phyloP scores from a whole-genome alignment of 1,284 basidiomycete species.

The Tilletiopsis washingtonensis region DNA sequence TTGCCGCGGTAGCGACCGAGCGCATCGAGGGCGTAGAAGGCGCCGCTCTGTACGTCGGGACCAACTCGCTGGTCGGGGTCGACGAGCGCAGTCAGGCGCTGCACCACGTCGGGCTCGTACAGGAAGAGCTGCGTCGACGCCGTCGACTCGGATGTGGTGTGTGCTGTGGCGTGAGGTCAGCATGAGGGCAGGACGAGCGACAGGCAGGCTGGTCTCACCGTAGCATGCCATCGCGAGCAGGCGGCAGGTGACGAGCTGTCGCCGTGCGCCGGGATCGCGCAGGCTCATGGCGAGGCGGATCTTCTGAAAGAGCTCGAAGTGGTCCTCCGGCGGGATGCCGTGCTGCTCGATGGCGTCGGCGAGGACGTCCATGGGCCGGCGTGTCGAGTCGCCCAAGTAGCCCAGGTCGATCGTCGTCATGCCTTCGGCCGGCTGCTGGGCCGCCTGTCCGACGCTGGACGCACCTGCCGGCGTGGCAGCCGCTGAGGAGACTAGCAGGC shows the following conservation, averaged over 20 bases:
- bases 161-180: conserved; percentile 7
- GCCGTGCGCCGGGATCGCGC: conserved; percentile 59
- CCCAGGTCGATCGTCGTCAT: conserved; percentile 27
- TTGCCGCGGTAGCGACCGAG: conserved; percentile 75
- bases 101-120: conserved; percentile 79
- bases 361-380: conserved; percentile 52
- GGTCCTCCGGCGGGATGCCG: conserved; percentile 70
- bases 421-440: conserved; percentile 20
- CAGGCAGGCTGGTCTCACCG: conserved; percentile 46
- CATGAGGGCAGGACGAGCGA: neutral
- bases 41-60: conserved; percentile 59
- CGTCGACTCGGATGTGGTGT: conserved; percentile 56
- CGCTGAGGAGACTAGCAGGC: neutral
- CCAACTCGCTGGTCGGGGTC: conserved; percentile 19
- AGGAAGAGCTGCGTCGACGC: conserved; percentile 77
- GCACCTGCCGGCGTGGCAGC: conserved; percentile 3
- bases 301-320: conserved; percentile 80
- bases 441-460: neutral
- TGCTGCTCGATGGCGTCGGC: conserved; percentile 66
- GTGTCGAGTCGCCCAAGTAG: conserved; percentile 7
- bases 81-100: conserved; percentile 28
- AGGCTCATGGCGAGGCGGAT: conserved; percentile 70
- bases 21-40: conserved; percentile 80
- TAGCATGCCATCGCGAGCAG: conserved; percentile 81
- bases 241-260: conserved; percentile 72